A percentile compares a stretch with the other conserved stretches of the same genome.
Conservation (phyloP, 768 basidiomycete species). For the Suillus luteus region DNA sequence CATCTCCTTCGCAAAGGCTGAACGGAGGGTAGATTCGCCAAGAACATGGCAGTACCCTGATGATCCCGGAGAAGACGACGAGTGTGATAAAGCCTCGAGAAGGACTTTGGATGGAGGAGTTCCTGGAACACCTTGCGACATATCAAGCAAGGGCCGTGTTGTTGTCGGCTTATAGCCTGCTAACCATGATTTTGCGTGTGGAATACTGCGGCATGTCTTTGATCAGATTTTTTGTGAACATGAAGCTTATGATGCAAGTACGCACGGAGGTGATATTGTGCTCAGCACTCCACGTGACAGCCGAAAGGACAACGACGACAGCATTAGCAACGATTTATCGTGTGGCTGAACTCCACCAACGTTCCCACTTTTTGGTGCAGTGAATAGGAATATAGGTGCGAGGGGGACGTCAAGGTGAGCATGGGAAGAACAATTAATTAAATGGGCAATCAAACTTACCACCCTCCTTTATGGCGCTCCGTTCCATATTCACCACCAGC, state of each 20-base stretch:
- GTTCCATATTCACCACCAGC: background rate
- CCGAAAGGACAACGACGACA: constrained; percentile 25
- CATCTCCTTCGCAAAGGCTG: constrained; percentile 63
- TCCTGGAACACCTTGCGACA: constrained; percentile 79
- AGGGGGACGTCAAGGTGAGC: background rate
- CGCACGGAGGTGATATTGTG: constrained; percentile 51
- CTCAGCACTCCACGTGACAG: constrained; percentile 44
- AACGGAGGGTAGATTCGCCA: constrained; percentile 56
- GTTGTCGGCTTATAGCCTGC: constrained; percentile 42
- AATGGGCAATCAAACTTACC: background rate
- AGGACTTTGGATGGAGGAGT: constrained; percentile 57
- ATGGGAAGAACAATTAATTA: background rate
- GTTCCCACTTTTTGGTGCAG: background rate
- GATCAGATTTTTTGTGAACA: background rate
- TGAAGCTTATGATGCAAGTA: background rate
- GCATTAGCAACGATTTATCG: background rate
- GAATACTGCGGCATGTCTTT: constrained; percentile 43
- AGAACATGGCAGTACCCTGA: constrained; percentile 61
- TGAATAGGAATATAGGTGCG: background rate
- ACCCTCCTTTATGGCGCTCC: background rate
- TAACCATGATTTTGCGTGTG: constrained; percentile 60
- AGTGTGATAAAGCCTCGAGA: constrained; percentile 47
- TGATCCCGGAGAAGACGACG: constrained; percentile 43
- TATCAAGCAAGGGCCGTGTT: constrained; percentile 57
- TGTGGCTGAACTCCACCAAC: background rate